phyloP scores from a whole-genome alignment of 768 basidiomycete genomes.

The Cantharellus anzutake region DNA sequence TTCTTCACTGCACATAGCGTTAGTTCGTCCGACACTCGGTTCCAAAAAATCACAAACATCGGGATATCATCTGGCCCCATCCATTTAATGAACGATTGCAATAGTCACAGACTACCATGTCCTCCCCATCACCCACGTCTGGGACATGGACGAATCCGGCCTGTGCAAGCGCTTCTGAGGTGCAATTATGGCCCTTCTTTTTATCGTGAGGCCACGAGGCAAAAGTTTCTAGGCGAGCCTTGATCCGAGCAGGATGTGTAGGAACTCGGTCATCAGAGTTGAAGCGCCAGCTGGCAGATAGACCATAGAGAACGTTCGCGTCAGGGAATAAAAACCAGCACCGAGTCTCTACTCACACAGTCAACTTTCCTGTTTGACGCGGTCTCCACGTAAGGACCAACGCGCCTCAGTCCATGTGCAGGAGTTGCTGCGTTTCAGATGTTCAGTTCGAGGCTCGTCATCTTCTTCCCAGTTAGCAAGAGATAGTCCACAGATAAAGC shows the following conservation, averaged over 20 bases:
- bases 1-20: not conserved
- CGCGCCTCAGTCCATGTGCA: slow-evolving; percentile 73
- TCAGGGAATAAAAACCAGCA: not conserved
- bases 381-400: slow-evolving; percentile 37
- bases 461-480: slow-evolving; percentile 68
- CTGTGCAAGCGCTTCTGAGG: slow-evolving; percentile 61
- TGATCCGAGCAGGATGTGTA: slow-evolving; percentile 45
- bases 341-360: not conserved
- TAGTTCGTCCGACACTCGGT: not conserved
- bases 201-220: slow-evolving; percentile 51
- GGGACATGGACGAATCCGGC: slow-evolving; percentile 79
- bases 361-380: not conserved
- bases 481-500: slow-evolving; percentile 68
- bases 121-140: slow-evolving; percentile 35
- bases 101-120: slow-evolving; percentile 72
- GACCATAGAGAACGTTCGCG: not conserved
- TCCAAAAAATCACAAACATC: slow-evolving; percentile 31
- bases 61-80: slow-evolving; percentile 80
- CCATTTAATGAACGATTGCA: slow-evolving; percentile 63
- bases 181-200: slow-evolving; percentile 40
- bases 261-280: slow-evolving; percentile 44
- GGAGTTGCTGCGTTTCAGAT: slow-evolving; percentile 34
- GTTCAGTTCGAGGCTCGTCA: slow-evolving; percentile 77
- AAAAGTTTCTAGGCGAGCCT: slow-evolving; percentile 52
- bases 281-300: slow-evolving; percentile 33